Evolutionary conservation across 139 green algal genomes (phyloP), one percentile per base, ranked within the genome.

Genomic region (Yamagishiella unicocca): DNA sequence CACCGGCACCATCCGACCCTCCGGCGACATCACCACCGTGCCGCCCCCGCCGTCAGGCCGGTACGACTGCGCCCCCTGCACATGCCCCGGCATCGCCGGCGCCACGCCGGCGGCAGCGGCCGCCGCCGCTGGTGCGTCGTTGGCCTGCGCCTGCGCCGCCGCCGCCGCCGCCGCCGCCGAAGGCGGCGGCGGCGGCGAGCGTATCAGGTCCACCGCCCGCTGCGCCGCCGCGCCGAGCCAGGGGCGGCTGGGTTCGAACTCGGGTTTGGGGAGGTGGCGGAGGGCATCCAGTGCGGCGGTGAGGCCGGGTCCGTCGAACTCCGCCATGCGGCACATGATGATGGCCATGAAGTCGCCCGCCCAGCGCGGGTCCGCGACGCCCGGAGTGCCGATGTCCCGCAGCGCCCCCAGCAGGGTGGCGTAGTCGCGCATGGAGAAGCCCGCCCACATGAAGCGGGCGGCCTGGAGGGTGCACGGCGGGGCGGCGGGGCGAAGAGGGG

Each of bases 341-440:
- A 87, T 87, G 82, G 82, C 50, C 46, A 87, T n/a, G 67, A 87
- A 81, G 67, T 87, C 82, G 50, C n/a, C 46, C 35, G 82, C 67
- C 82, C 82, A 87, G 50, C 66, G 82, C 33, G 82, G 71, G 82
- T 87, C 82, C 46, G 67, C 45, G 35, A 80, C 22, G 29, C 46
- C 82, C 10, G 82, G 82, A 0, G 66, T 81, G 46, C 82, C 82
- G 67, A 87, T 80, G 35, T 58, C 33, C 24, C 55, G 37, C 46
- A 87, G 29, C 1, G 82, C 68, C 33, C 35, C 50, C 67, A 87
- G 82, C 67, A 87, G 33, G 2, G 46, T 77, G 35, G 82, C 82
- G 66, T 87, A 87, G 67, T 87, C 82, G 33, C 67, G 82, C 24
- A 29, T 35, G 46, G 35, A 31, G 66, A 88, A 85, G 72, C 29